Percentiles rank a stretch among this genome's conserved stretches.
Conservation (phyloP, 345 rosid genomes). For the Viola odorata region DNA sequence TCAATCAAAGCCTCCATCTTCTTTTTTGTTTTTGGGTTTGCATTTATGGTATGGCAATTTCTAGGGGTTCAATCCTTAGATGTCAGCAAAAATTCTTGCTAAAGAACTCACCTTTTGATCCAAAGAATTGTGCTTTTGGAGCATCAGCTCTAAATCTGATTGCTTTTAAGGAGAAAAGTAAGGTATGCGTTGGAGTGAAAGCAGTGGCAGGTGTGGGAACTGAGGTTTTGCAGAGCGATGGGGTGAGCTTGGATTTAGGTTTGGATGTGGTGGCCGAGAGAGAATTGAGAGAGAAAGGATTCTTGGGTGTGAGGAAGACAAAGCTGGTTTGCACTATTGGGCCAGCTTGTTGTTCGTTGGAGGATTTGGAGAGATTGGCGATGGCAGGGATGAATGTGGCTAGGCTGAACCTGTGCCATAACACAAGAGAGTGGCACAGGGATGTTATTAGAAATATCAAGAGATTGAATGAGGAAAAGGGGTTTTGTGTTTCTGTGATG, state of each 20-base stretch:
- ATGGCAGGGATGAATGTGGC: slow-evolving; percentile 71
- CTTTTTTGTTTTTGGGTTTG: background rate
- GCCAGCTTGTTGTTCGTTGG: slow-evolving; percentile 52
- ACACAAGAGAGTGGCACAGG: slow-evolving; percentile 57
- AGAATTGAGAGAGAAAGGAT: slow-evolving; percentile 60
- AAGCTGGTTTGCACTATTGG: slow-evolving; percentile 72
- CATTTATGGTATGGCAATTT: slow-evolving; percentile 34
- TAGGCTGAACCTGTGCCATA: slow-evolving; percentile 70
- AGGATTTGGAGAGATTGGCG: slow-evolving; percentile 57
- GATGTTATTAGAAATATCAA: slow-evolving; percentile 57
- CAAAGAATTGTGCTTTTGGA: slow-evolving; percentile 20
- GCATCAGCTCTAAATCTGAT: background rate
- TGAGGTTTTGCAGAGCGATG: slow-evolving; percentile 18
- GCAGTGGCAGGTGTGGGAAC: slow-evolving; percentile 27
- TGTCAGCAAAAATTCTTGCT: slow-evolving; percentile 7
- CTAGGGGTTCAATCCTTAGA: slow-evolving; percentile 20
- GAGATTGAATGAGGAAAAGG: slow-evolving; percentile 46
- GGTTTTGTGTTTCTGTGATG: slow-evolving; percentile 57
- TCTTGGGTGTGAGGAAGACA: slow-evolving; percentile 66
- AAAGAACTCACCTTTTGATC: slow-evolving; percentile 16
- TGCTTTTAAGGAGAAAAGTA: slow-evolving; percentile 7
- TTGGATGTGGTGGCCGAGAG: slow-evolving; percentile 44
- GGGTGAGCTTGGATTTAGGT: slow-evolving; percentile 22
- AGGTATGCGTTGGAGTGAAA: slow-evolving; percentile 16
- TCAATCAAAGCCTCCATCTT: background rate